Base-by-base conservation (phyloP, 2,329 filamentous ascomycete species). In the Aspergillus proliferans region DNA sequence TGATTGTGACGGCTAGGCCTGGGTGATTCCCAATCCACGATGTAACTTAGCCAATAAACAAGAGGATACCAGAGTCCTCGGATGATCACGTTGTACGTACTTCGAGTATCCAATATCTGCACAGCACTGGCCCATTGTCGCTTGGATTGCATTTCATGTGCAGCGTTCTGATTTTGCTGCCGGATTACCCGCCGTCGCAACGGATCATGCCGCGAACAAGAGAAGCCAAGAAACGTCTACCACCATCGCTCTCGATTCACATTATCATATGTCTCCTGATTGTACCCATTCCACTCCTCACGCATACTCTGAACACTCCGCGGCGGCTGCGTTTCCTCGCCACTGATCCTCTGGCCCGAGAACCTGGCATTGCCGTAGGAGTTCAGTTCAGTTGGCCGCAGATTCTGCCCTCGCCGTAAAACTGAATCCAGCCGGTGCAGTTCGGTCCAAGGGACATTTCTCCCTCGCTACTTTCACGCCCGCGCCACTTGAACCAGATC, bases 381-480 rank as follows among this genome's bases (percentile, higher is more conserved):
- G 21, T 47, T 48, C 22, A 55, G 45, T 40, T 48, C 22, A 55
- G 45, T 40, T 42, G 45, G 2, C 56, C 54, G 8, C 49, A 33
- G 8, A 56, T 54, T 2, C 19, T 21, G 7, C 54, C 56, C 15
- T 53, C 42, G 2, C 56, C 56, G n/a, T 49, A 18, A 41, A 56
- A 57, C 1, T 26, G 39, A 14, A 57, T 47, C 14, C 33, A 47
- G 6, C 54, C 54, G 1, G 38, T 19, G 28, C 49, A 50, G 9
- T 24, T 18, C 2, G 49, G 30, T 2, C 56, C 56, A 33, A 55
- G 55, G 4, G 24, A 50, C 56, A 57, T 56, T 22, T 52, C 18
- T n/a, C 54, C 52, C 44, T 58, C 56, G 7, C 52, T 43, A 19
- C 41, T 50, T 15, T 57, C 51, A 7, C 49, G 41, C 5, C 54